Evolutionary conservation across 306 rosid genomes (phyloP), one percentile per base, ranked within the genome.

Genomic region (Casuarina equisetifolia): DNA sequence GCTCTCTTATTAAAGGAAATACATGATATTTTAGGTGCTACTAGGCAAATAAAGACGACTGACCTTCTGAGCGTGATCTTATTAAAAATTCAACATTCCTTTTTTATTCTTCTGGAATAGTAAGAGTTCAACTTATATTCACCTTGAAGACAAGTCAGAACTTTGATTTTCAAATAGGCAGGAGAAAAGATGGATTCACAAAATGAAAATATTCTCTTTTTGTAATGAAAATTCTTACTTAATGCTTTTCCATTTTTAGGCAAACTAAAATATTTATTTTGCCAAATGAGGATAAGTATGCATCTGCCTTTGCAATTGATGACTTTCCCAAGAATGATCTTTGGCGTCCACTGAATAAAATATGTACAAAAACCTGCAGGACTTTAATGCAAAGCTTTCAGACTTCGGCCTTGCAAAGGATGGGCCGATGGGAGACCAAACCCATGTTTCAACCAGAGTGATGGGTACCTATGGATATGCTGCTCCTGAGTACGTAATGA

Each of bases 351-450:
- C 74, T 67, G 62, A 64, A 84, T 79, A 83, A 84, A 77, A 55
- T 83, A 20, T 44, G 53, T 61, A 53, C 63, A 68, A 75, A 74
- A 81, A 82, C 73, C 48, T 81, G 85, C 88, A 93, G 98, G 88
- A 89, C 74, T 93, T 93, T 77, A 91, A 91, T 67, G 98, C 98
- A 15, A 93, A 93, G 78, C 93, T 93, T 82, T 93, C 98, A 49
- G 98, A 93, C 81, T 93, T 93, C 57, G 98, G 98, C 74, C 98
- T 93, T 76, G 98, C 98, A 52, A 93, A 93, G 92, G 98, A 93
- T 84, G 98, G 98, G 48, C 98, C 98, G 1, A 89, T 93, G 92
- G 98, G 98, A 44, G 98, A 93, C 80, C 98, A 93, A 83, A 93
- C 98, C 82, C 98, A 93, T 83, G 98, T 93, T 80, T 93, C 98